Evolutionary conservation across 2,329 filamentous ascomycete genomes (phyloP), one percentile per base, ranked within the genome.

Genomic region (Samsoniella hepiali): DNA sequence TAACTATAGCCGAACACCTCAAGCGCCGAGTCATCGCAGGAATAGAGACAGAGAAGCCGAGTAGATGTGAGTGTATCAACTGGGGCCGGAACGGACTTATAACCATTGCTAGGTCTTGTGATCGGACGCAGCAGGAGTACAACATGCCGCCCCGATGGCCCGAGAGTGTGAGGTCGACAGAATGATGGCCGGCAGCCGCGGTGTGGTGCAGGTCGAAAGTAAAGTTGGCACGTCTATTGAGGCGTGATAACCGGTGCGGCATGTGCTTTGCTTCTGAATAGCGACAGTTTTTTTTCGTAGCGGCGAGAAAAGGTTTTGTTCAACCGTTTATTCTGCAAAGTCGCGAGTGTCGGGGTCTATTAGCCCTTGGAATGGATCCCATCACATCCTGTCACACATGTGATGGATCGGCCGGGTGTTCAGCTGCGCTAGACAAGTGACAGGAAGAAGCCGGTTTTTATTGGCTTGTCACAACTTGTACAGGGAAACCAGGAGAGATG

Each of bases 131-230:
- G 29, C 3, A 7, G 49, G 9, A 3, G 15, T 29, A 17, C 45
- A 38, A 31, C 38, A 62, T 15, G 36, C 36, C 6, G 58, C 22
- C 11, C 31, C 32, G n/a, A 54, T 40, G 31, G 50, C 40, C 2
- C 56, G 31, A 40, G 38, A 62, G 15, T 55, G 50, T 17, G 59
- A 54, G 51, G 50, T 62, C n/a, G 15, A 60, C 15, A 36, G 36
- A 17, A 60, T 34, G 58, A 60, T 53, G 29, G 32, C 15, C 17
- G 34, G 5, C 5, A 17, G 47, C 11, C 45, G 58, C 9, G 36
- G 27, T 15, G 47, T 53, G 58, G 36, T 15, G 10, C 27, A 32
- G 34, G 58, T 29, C 4, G 34, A 60, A 31, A 51, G 58, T 36
- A 60, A 5, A 34, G 58, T n/a, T 3, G 34, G 45, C 27, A 11